phyloP scores from a whole-genome alignment of 2,329 filamentous ascomycete species.

The Alternaria arborescens region DNA sequence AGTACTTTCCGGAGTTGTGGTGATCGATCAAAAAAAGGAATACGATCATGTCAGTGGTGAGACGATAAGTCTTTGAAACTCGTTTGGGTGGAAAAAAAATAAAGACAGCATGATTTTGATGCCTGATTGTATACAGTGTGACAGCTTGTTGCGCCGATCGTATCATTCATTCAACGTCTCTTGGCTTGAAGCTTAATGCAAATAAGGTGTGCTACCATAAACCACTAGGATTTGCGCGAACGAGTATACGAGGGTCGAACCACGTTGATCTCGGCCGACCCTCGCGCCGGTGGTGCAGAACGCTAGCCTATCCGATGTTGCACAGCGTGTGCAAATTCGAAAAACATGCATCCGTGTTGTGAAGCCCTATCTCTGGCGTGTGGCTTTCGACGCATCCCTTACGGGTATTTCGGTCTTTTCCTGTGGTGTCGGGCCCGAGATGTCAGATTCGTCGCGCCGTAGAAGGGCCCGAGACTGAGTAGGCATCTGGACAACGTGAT shows the following conservation, averaged over 20 bases:
- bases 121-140: neutral
- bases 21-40: neutral
- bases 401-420: neutral
- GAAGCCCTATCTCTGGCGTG: neutral
- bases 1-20: neutral
- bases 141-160: neutral
- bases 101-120: neutral
- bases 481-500: neutral
- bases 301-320: neutral
- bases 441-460: neutral
- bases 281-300: neutral
- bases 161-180: neutral
- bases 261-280: neutral
- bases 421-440: neutral
- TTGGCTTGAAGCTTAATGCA: conserved; percentile 2
- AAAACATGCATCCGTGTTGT: neutral
- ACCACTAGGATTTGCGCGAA: neutral
- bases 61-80: neutral
- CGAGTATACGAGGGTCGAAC: neutral
- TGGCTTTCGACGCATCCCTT: neutral
- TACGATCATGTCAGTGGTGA: neutral
- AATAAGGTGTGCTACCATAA: neutral
- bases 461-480: neutral
- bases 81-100: neutral
- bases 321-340: neutral